phyloP scores from a whole-genome alignment of 768 basidiomycete species.

The Termitomyces sp. region DNA sequence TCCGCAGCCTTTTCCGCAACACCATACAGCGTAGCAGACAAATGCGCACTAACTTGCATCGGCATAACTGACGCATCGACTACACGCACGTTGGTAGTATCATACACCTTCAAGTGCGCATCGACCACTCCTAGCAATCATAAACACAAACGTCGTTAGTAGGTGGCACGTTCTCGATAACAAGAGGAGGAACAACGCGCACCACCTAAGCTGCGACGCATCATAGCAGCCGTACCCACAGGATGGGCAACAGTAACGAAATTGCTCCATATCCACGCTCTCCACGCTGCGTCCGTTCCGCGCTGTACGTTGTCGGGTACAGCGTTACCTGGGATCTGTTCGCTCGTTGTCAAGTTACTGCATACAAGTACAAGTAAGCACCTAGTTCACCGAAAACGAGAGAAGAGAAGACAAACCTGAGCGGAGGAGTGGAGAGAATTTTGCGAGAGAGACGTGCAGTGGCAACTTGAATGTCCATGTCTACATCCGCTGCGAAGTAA shows the following conservation, averaged over 20 bases:
- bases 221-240: conserved; percentile 30
- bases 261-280: conserved; percentile 37
- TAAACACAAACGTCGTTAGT: neutral
- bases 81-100: conserved; percentile 46
- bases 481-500: conserved; percentile 48
- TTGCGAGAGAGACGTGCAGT: conserved; percentile 39
- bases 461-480: conserved; percentile 48
- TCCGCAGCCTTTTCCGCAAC: conserved; percentile 54
- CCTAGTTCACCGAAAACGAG: neutral
- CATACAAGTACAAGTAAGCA: neutral
- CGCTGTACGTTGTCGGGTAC: conserved; percentile 40
- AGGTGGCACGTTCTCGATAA: neutral
- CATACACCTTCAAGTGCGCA: conserved; percentile 41
- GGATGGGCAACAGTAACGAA: conserved; percentile 46
- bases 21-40: conserved; percentile 45
- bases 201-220: neutral
- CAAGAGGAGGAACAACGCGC: neutral
- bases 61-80: conserved; percentile 49
- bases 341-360: conserved; percentile 13
- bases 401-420: neutral
- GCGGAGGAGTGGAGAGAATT: neutral
- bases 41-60: conserved; percentile 41
- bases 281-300: conserved; percentile 44
- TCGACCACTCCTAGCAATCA: conserved; percentile 41
- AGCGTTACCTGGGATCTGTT: conserved; percentile 36